phyloP scores from a whole-genome alignment of 208 protist genomes.

The Crithidia acanthocephali region DNA sequence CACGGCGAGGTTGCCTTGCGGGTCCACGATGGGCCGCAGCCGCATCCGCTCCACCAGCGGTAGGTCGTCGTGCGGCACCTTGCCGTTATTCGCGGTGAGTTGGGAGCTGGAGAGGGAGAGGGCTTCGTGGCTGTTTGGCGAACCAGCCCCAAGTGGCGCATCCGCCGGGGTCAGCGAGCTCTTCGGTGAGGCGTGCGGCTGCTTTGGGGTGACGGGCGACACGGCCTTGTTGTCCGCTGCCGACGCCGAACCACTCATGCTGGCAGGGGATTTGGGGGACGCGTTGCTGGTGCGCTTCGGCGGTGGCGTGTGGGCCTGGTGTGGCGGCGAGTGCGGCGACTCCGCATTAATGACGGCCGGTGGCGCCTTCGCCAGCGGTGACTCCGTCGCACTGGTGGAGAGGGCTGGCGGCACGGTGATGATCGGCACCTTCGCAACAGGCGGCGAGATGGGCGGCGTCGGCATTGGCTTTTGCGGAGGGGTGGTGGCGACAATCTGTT shows the following conservation, averaged over 20 bases:
- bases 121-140: not conserved
- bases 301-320: constrained; percentile 16
- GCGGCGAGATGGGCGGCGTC: not conserved
- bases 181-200: constrained; percentile 8
- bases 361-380: too few relatives aligned
- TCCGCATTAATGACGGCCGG: not conserved
- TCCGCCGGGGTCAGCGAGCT: not conserved
- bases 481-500: constrained; percentile 1
- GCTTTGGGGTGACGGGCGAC: too few relatives aligned
- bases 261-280: not conserved
- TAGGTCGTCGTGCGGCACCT: constrained; percentile 25
- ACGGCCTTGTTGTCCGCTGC: not conserved
- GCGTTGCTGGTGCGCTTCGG: constrained; percentile 1
- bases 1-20: constrained; percentile 48
- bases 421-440: too few relatives aligned
- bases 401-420: not conserved
- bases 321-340: constrained; percentile 9
- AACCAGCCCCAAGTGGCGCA: not conserved
- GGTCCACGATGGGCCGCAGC: constrained; percentile 31
- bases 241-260: not conserved
- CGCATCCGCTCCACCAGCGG: constrained; percentile 21
- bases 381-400: too few relatives aligned
- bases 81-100: not conserved
- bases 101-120: constrained; percentile 6
- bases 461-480: not conserved